phyloP scores from a whole-genome alignment of 495 filamentous ascomycete species.

The Tuber microsphaerosporum region DNA sequence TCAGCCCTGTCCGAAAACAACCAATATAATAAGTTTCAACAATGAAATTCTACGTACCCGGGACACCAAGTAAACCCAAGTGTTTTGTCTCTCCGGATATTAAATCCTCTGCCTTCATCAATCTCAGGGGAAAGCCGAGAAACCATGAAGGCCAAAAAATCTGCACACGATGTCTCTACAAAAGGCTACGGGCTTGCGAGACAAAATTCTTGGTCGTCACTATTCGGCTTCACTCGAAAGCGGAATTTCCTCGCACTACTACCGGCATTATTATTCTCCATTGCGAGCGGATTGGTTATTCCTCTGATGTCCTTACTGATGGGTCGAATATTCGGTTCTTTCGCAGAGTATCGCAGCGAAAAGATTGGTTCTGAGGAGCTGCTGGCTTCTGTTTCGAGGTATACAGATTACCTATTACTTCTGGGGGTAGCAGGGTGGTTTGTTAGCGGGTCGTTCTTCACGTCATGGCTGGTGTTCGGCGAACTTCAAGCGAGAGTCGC shows the following conservation, averaged over 20 bases:
- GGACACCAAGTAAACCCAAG: not conserved
- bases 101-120: not conserved
- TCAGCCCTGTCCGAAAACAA: not conserved
- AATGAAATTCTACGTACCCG: not conserved
- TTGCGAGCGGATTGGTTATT: slow-evolving; percentile 56
- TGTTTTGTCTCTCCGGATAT: not conserved
- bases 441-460: slow-evolving; percentile 57
- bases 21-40: not conserved
- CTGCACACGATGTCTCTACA: not conserved
- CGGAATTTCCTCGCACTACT: slow-evolving; percentile 54
- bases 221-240: slow-evolving; percentile 67
- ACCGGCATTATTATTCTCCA: slow-evolving; percentile 50
- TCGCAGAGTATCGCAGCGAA: slow-evolving; percentile 59
- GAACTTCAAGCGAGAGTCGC: slow-evolving; percentile 68
- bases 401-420: slow-evolving; percentile 53
- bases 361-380: slow-evolving; percentile 49
- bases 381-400: slow-evolving; percentile 51
- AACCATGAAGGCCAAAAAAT: not conserved
- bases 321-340: slow-evolving; percentile 66
- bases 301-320: slow-evolving; percentile 64
- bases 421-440: slow-evolving; percentile 61
- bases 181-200: not conserved
- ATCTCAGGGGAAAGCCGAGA: not conserved
- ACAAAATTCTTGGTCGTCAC: slow-evolving; percentile 43
- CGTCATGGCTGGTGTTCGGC: slow-evolving; percentile 65